Base-by-base conservation (phyloP, 768 basidiomycete species). In the Naematelia encephala region DNA sequence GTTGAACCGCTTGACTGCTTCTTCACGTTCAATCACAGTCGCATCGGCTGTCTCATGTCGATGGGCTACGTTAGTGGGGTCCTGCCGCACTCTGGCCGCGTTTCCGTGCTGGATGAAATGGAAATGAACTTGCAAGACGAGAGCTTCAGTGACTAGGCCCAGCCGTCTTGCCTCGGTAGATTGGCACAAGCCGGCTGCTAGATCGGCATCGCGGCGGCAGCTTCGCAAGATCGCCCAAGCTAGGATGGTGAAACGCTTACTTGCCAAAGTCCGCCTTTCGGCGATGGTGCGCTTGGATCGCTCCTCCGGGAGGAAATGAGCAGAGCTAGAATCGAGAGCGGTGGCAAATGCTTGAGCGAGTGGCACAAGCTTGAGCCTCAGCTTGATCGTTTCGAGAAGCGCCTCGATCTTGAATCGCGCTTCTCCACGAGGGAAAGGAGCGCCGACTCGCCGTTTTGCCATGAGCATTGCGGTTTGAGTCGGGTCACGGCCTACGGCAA, bases 351-450 rank as follows among this genome's bases (percentile, higher is more conserved):
- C 54, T 23, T 58, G 69, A 1, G 80, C 81, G 57, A 86, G 62
- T 39, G 81, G 73, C n/a, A 74, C 79, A 25, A 88, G 72, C 8
- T 76, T 67, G 58, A 85, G 79, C 2, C 86, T 82, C 25, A 86
- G 76, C 25, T 83, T 74, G 39, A 88, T 69, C 4, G 82, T 82
- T 11, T 75, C 63, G 81, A 82, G 84, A 53, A 85, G 79, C 0
- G 85, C 85, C 68, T 87, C 86, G 5, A 86, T 83, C 12, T 81
- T 63, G 74, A 84, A 85, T 34, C 84, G 80, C 44, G 79, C 79
- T 70, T 87, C 25, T 3, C 29, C 47, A 22, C 25, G n/a, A n/a
- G 23, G 34, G 27, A 25, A 51, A 34, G 47, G 54, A 22, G 30
- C 30, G 39, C 47, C 26, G 19, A 48, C 52, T 29, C 29, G 51